phyloP scores from a whole-genome alignment of 148 eudicot species.

The Drosera capensis region DNA sequence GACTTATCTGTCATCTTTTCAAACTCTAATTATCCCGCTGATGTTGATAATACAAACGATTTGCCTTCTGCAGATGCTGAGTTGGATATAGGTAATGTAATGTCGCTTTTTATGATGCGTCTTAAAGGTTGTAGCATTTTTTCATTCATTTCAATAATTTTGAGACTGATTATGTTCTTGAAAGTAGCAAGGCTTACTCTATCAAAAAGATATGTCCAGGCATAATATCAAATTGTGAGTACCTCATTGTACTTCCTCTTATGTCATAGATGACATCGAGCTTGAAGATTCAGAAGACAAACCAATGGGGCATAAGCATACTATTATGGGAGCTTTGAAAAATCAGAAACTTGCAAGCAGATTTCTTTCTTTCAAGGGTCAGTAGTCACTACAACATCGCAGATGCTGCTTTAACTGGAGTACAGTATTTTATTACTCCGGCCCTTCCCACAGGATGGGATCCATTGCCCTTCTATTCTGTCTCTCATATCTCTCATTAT shows the following conservation, averaged over 20 bases:
- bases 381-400: no score
- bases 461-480: no score
- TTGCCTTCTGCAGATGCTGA: slow-evolving; percentile 19
- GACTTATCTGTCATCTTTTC: slow-evolving; percentile 50
- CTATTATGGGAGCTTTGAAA: slow-evolving; percentile 52
- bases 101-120: background rate
- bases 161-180: no score
- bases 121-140: background rate
- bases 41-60: slow-evolving; percentile 25
- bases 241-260: no score
- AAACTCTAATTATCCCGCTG: slow-evolving; percentile 38
- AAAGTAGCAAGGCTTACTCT: no score
- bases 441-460: no score
- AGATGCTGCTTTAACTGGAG: no score
- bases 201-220: no score
- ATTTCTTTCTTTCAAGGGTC: slow-evolving; percentile 75
- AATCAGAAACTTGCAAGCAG: slow-evolving; percentile 66
- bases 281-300: slow-evolving; percentile 56
- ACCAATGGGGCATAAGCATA: slow-evolving; percentile 54
- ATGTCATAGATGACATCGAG: slow-evolving; percentile 88
- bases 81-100: slow-evolving; percentile 60
- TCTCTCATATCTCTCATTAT: no score
- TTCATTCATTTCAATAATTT: background rate
- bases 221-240: no score
- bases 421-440: no score